A percentile compares a stretch with the other conserved stretches of the same genome.
phyloP scores from a whole-genome alignment of 2,329 filamentous ascomycete species.

The Hymenoscyphus infarciens region DNA sequence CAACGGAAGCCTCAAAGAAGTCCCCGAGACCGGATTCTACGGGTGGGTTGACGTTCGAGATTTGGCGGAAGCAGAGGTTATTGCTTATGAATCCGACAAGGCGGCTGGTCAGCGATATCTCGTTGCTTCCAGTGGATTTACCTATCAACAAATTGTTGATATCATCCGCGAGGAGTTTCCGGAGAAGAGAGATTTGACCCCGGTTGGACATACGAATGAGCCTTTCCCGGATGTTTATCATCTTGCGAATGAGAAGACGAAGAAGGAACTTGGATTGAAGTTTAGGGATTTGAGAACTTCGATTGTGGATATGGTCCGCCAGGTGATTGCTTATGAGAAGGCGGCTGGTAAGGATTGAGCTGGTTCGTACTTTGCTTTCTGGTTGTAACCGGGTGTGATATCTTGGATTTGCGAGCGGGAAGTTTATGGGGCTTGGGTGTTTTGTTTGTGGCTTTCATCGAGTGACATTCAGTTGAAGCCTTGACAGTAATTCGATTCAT shows the following conservation, averaged over 20 bases:
- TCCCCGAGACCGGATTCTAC: slow-evolving; percentile 46
- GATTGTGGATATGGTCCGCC: slow-evolving; percentile 26
- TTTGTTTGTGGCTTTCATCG: background rate
- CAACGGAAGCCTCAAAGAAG: slow-evolving; percentile 53
- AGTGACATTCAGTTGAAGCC: background rate
- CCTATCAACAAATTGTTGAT: slow-evolving; percentile 55
- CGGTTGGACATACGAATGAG: slow-evolving; percentile 32
- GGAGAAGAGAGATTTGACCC: slow-evolving; percentile 46
- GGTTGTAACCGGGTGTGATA: background rate
- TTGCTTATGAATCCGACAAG: slow-evolving; percentile 50
- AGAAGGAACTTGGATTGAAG: slow-evolving; percentile 26
- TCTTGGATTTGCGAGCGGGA: background rate
- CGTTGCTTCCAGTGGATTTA: slow-evolving; percentile 54
- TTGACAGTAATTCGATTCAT: background rate
- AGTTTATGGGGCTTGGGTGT: background rate
- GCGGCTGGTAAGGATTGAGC: slow-evolving; percentile 15
- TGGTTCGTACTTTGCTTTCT: background rate
- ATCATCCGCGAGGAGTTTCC: slow-evolving; percentile 53
- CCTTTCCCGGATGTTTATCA: slow-evolving; percentile 22
- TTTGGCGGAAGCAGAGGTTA: slow-evolving; percentile 58
- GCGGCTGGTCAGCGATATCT: slow-evolving; percentile 61
- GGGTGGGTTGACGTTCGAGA: slow-evolving; percentile 58
- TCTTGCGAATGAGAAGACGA: slow-evolving; percentile 27
- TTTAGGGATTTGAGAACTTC: slow-evolving; percentile 24
- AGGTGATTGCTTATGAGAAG: slow-evolving; percentile 28